Evolutionary conservation across 2,329 filamentous ascomycete species (phyloP), one percentile per base, ranked within the genome.

Genomic region (Talaromyces marneffei): DNA sequence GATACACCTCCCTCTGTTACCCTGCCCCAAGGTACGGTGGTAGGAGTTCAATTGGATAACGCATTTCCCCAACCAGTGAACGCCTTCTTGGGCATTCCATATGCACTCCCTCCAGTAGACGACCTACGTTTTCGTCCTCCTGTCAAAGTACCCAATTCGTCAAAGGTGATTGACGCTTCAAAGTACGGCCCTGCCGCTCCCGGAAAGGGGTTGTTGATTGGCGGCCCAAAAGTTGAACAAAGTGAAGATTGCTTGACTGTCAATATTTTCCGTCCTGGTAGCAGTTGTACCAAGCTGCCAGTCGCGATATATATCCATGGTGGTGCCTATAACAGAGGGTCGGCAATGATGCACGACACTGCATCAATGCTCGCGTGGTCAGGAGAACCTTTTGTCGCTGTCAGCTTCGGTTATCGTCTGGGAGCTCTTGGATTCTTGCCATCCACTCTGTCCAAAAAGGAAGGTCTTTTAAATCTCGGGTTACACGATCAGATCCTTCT

Each of bases 401-500:
- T 81, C 3, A 75, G 73, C 55, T 77, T 81, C 55, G 77, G 78
- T 57, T 80, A 80, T 61, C 71, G 79, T 65, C 60, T 80, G 73
- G 67, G 80, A 66, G 61, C 77, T 70, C 66, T 91, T 68, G 90
- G 90, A 0, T 91, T 93, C 73, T 18, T 59, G 31, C 42, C 57
- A 1, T 59, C 42, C 20, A 14, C 23, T 14, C 2, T 40, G 3
- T 39, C 42, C 4, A 29, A 35, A 16, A 52, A 50, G 20, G 42
- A 59, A 27, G 57, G 57, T 2, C 18, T 52, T 16, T 31, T 59
- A 10, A 93, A 92, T 69, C 72, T 91, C 3, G 90, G 90, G 2
- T 79, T 90, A 2, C 78, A 89, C 0, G 90, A 93, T 68, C 89
- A 92, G 67, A 80, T 88, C 29, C 79, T 88, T 65, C 89, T 83